phyloP scores from a whole-genome alignment of 1,284 basidiomycete species.

The Rhodotorula sp. region DNA sequence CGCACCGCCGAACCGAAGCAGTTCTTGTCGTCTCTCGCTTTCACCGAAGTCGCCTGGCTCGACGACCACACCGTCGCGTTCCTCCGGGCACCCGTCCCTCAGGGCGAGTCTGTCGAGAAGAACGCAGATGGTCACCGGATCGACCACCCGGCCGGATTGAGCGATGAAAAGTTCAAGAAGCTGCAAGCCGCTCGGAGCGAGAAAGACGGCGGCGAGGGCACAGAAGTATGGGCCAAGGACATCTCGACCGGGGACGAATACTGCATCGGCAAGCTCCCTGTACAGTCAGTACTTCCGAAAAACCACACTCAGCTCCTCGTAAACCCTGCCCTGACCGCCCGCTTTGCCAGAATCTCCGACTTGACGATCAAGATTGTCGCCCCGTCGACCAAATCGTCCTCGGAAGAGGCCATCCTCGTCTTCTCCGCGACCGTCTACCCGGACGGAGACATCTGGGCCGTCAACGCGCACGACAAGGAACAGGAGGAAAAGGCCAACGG shows the following conservation, averaged over 20 bases:
- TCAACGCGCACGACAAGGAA: conserved; percentile 40
- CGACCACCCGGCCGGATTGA: conserved; percentile 19
- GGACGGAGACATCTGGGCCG: conserved; percentile 47
- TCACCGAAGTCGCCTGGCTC: conserved; percentile 43
- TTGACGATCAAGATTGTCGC: conserved; percentile 19
- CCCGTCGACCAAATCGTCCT: not conserved
- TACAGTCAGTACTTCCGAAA: conserved; percentile 22
- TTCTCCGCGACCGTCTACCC: conserved; percentile 43
- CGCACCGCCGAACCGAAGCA: conserved; percentile 8
- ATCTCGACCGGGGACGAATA: conserved; percentile 33
- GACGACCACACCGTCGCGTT: conserved; percentile 48
- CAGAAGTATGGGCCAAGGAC: conserved; percentile 37
- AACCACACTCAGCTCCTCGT: not conserved
- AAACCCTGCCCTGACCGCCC: not conserved
- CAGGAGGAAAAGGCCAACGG: conserved; percentile 34
- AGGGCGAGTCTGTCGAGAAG: conserved; percentile 6
- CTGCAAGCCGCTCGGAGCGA: conserved; percentile 54
- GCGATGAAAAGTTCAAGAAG: conserved; percentile 33
- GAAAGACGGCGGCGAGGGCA: conserved; percentile 50
- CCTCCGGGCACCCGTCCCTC: conserved; percentile 34
- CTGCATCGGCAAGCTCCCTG: conserved; percentile 39
- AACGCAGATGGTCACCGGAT: conserved; percentile 28
- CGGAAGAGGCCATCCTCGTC: conserved; percentile 29
- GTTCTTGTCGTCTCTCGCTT: conserved; percentile 28
- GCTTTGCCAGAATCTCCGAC: conserved; percentile 33